Percentiles rank a stretch among this genome's conserved stretches.
Conservation (phyloP, 2,329 filamentous ascomycete species). For the Thielaviopsis musarum region DNA sequence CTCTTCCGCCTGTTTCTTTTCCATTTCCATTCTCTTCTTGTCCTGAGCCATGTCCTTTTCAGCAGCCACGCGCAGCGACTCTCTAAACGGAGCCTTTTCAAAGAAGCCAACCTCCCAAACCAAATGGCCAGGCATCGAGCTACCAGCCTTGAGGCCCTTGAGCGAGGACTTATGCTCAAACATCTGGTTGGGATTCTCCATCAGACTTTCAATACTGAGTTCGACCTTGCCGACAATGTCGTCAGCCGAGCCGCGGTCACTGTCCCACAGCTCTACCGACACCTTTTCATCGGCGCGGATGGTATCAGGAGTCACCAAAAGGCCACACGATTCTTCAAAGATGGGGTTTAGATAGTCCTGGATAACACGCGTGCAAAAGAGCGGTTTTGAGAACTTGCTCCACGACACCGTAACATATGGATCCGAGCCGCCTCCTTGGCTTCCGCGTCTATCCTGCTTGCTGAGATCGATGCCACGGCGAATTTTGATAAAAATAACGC, state of each 20-base stretch:
- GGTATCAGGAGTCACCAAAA: conserved; percentile 74
- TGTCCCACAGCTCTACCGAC: conserved; percentile 91
- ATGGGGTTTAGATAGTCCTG: conserved; percentile 86
- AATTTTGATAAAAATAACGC: conserved; percentile 83
- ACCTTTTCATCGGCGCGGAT: conserved; percentile 90
- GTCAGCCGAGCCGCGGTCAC: conserved; percentile 78
- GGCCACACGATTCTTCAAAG: conserved; percentile 73
- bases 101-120: conserved; percentile 97
- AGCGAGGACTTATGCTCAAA: conserved; percentile 77
- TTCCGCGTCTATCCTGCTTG: conserved; percentile 77
- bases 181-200: conserved; percentile 82
- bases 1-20: not conserved
- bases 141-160: conserved; percentile 65
- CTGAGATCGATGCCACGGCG: conserved; percentile 75
- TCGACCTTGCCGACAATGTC: conserved; percentile 93
- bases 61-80: conserved; percentile 60
- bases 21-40: conserved; percentile 8
- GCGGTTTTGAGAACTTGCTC: conserved; percentile 92
- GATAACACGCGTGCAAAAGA: conserved; percentile 94
- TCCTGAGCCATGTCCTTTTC: conserved; percentile 40
- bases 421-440: conserved; percentile 73
- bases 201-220: conserved; percentile 84
- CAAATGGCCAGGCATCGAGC: conserved; percentile 79
- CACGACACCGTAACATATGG: conserved; percentile 91
- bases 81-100: conserved; percentile 73